Base-by-base conservation (phyloP, 108 stramenopile species). In the Cyclotella distinguenda region DNA sequence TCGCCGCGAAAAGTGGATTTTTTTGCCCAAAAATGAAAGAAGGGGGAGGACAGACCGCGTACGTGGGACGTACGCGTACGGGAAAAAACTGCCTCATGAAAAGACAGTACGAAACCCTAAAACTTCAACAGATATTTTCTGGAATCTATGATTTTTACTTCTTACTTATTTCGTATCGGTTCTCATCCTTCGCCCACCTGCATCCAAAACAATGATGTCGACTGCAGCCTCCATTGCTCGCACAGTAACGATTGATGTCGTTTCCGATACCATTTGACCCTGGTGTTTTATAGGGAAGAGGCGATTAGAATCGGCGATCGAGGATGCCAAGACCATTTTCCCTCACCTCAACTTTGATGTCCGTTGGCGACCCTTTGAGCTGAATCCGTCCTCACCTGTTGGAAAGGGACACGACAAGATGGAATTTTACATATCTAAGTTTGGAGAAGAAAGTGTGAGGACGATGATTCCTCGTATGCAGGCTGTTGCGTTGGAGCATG, bases 271-370 rank as follows among this genome's bases (percentile, higher is more conserved):
- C 25, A 44, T 78, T 48, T 78, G 77, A 78, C 77, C 77, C 0
- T 78, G 77, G 77, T 78, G 71, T 25, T 77, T 44, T 50, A 72
- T 78, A 9, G 77, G 77, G 22, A 78, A 78, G 58, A 43, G 65
- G 1, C 77, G 77, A 2, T 62, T 78, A 26, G 77, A 78, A 32
- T 25, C 64, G 8, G 77, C 77, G 31, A 40, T 78, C 35, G 46
- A 8, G 8, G 42, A 43, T 31, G 70, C 71, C 46, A 38, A 56
- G 31, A 35, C 44, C 22, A 48, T 19, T 0, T 71, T 65, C 38
- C 75, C 75, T 9, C 35, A 64, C 0, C 54, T 77, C 13, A 23
- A 56, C 5, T 78, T 78, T 46, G 71, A 78, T 32, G 56, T 78
- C 19, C 44, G 56, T 23, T 78, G 77, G 77, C 47, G 77, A 52